Evolutionary conservation across 139 green algal species (phyloP), one percentile per base, ranked within the genome.

Genomic region (Chlorella sp.): DNA sequence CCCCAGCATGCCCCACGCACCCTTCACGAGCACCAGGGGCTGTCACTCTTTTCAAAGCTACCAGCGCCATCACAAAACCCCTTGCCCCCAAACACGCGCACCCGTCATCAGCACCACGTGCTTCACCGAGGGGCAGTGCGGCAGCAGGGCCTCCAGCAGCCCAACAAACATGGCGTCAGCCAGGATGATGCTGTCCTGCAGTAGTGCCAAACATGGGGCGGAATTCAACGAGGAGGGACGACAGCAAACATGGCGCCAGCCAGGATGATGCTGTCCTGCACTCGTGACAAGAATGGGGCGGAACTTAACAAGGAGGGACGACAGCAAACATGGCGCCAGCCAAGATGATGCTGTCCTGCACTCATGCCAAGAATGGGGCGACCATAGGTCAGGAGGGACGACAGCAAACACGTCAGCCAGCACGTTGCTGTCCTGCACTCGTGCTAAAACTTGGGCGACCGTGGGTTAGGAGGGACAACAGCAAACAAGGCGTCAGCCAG

Each of bases 121-220:
- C 30, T 91, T 83, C 61, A 96, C 87, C 39, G 78, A 89, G 37
- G 91, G 83, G 57, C 83, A 92, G 60, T 69, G 92, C 40, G 53
- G 91, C 34, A 91, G 71, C 34, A 97, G 86, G 71, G 88, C 75
- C 42, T 87, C 89, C 60, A 97, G 83, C n/a, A 96, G 76, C 2
- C 82, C 61, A 3, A 88, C 86, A 86, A 96, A 95, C 1, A 90
- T 92, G 39, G 94, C 82, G 88, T 97, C 95, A 0, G 93, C 77
- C 22, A 96, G 36, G 24, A 97, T 79, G 15, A 95, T 40, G 16
- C 61, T n/a, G 69, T 95, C 94, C 89, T 94, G 42, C 1, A 81
- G 84, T 48, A 79, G 60, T 15, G 83, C 39, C 32, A 34, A 86
- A 84, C 36, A 3, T 57, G 0, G 76, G 32, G 36, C 15, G 76